Percentiles rank a stretch among this genome's conserved stretches.
phyloP scores from a whole-genome alignment of 441 rosid genomes.

The Adansonia madagascariensis region DNA sequence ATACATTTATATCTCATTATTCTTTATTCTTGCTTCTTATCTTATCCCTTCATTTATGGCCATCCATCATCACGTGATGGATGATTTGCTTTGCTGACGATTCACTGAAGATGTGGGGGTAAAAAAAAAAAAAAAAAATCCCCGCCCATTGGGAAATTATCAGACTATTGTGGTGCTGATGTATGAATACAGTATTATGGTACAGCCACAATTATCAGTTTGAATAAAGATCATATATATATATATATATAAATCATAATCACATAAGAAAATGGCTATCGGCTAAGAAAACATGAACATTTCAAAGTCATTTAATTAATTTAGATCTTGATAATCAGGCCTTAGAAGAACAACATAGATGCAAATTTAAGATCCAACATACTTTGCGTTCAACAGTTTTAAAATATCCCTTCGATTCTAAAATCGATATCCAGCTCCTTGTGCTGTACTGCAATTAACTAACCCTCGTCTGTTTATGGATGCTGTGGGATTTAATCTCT shows the following conservation, averaged over 20 bases:
- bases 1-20: no score
- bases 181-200: not conserved
- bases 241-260: no score
- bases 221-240: not conserved
- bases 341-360: no score
- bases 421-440: not conserved
- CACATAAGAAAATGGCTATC: no score
- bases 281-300: no score
- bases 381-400: not conserved
- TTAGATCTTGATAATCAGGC: no score
- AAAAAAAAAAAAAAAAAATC: not conserved
- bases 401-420: not conserved
- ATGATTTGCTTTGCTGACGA: not conserved
- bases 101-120: not conserved
- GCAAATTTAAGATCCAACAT: no score
- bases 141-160: not conserved
- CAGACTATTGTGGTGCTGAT: not conserved
- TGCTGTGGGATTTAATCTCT: no score
- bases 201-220: not conserved
- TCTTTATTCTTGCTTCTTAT: no score
- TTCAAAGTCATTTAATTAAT: no score
- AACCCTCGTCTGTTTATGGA: constrained; percentile 17
- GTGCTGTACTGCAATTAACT: no score
- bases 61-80: constrained; percentile 2
- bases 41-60: not conserved